Evolutionary conservation across 805 yeast species (phyloP), one percentile per base, ranked within the genome.

Genomic region (Myxozyma vanderwaltii): DNA sequence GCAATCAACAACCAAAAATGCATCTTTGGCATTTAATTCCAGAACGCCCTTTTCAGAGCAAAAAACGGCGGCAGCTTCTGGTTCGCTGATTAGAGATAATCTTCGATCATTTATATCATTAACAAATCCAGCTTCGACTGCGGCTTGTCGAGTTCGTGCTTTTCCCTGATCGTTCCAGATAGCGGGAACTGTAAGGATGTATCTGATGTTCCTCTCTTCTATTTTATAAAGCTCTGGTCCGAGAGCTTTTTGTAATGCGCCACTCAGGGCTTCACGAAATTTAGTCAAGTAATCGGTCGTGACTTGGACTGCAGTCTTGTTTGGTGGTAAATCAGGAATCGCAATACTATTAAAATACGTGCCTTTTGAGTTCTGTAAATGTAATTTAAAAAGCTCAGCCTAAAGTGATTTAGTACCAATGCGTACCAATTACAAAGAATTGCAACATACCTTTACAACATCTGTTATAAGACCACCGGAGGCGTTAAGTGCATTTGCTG

Each of bases 91-190:
- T 19, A 62, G 50, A 7, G 48, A 35, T 17, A 62, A 47, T 21
- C 56, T 41, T 2, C 52, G 41, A 21, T 55, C 65, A 23, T 51
- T 31, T 3, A 44, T 27, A 39, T 47, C 52, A 5, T 55, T 21
- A 15, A 62, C 56, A 36, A 62, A 49, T n/a, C 65, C 65, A 15
- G 65, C 65, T 1, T 29, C 48, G 4, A 61, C 61, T 3, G 65
- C 65, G 8, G 65, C 65, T 36, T 33, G 50, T 5, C 65, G 56
- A 12, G 65, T 62, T 12, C 41, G 27, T 12, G 43, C 29, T 36
- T 61, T 60, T 29, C 61, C 65, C 2, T 65, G 51, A 38, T 62
- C 65, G 31, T 51, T 39, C 65, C 65, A 62, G 35, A 60, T 62
- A 0, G 65, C 65, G 6, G 65, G 65, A 8, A 61, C 65, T 3